phyloP scores from a whole-genome alignment of 345 rosid genomes.

The Turritis glabra region DNA sequence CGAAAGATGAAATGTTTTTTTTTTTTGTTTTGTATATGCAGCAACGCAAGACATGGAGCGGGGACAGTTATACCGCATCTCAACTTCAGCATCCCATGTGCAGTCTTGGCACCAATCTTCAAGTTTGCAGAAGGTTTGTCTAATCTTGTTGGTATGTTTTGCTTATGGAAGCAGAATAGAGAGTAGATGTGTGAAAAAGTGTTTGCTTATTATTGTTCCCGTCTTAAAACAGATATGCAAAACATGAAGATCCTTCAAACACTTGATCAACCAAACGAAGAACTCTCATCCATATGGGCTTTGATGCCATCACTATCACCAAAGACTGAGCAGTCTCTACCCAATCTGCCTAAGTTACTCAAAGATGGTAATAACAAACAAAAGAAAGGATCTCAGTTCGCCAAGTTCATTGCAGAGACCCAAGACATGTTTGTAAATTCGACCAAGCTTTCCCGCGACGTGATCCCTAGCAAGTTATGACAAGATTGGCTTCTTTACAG shows the following conservation, averaged over 20 bases:
- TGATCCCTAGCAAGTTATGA: conserved; percentile 69
- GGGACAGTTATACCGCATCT: conserved; percentile 86
- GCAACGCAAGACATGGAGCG: conserved; percentile 92
- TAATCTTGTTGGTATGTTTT: conserved; percentile 8
- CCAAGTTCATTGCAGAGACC: conserved; percentile 73
- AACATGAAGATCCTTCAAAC: conserved; percentile 50
- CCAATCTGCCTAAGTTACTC: conserved; percentile 42
- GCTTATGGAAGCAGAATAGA: background rate
- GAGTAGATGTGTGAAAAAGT: conserved; percentile 3
- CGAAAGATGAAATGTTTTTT: background rate
- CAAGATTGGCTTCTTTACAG: conserved; percentile 13
- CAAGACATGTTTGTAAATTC: conserved; percentile 45
- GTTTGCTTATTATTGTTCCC: background rate
- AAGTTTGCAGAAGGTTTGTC: conserved; percentile 71
- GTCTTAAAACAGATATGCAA: conserved; percentile 53
- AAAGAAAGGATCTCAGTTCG: conserved; percentile 73
- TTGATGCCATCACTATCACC: conserved; percentile 72
- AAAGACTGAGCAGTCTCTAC: conserved; percentile 38
- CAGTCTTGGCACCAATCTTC: conserved; percentile 69
- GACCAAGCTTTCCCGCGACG: conserved; percentile 40
- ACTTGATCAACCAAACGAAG: conserved; percentile 66
- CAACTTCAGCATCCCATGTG: conserved; percentile 95
- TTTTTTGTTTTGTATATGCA: conserved; percentile 38
- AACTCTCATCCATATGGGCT: conserved; percentile 79
- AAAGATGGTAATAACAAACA: conserved; percentile 50